Evolutionary conservation across 495 filamentous ascomycete genomes (phyloP).

Genomic region (Choiromyces venosus): DNA sequence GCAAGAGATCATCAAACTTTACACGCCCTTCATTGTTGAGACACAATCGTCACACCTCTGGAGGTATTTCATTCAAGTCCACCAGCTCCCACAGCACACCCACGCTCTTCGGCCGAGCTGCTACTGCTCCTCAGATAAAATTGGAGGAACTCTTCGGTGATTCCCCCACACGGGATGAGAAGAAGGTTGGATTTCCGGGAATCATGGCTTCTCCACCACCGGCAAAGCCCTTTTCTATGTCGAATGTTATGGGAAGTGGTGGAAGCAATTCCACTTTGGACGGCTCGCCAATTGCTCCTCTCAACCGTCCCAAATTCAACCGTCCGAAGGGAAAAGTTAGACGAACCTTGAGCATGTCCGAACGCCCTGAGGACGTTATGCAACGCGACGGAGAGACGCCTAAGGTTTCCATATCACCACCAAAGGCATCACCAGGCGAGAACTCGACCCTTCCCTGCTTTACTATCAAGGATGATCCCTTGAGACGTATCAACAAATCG

Average conservation of each 20-base stretch:
- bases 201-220: constrained; percentile 52
- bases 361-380: constrained; percentile 80
- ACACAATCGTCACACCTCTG: constrained; percentile 31
- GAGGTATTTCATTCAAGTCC: constrained; percentile 33
- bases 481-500: constrained; percentile 76
- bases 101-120: constrained; percentile 27
- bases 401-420: constrained; percentile 48
- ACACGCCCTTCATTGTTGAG: constrained; percentile 36
- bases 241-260: constrained; percentile 40
- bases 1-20: constrained; percentile 39
- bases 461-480: constrained; percentile 69
- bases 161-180: constrained; percentile 30
- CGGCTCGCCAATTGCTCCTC: constrained; percentile 65
- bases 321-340: constrained; percentile 81
- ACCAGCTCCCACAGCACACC: constrained; percentile 16
- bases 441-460: constrained; percentile 77
- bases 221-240: constrained; percentile 55
- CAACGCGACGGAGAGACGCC: constrained; percentile 57
- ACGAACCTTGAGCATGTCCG: constrained; percentile 94
- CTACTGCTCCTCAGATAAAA: constrained; percentile 31
- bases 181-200: constrained; percentile 21
- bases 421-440: constrained; percentile 45
- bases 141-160: constrained; percentile 39
- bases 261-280: constrained; percentile 50
- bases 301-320: constrained; percentile 64